Evolutionary conservation across 257 asterid species (phyloP), one percentile per base, ranked within the genome.

Genomic region (Salvia miltiorrhiza): DNA sequence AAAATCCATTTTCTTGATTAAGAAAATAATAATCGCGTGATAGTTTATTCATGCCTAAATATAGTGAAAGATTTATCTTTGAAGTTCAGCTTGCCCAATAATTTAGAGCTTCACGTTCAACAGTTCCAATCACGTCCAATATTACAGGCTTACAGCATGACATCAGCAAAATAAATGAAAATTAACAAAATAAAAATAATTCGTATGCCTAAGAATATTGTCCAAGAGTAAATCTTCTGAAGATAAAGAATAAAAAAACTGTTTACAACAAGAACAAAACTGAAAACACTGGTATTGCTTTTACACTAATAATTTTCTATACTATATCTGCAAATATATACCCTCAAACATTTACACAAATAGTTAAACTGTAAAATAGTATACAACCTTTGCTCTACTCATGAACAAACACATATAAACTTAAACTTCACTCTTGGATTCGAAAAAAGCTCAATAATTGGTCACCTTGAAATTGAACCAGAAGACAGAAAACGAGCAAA

Each of bases 331-430:
- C 50, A 66, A 56, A 66, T 67, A 76, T 71, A 59, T 59, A 71
- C 81, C 50, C 52, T 58, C 69, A 50, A 62, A 68, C 76, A 82
- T 79, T 24, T 82, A 79, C 82, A 71, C 17, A 44, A 54, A 49
- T 63, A 67, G 39, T 52, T n/a, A 64, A 72, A 35, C 30, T 60
- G 44, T 20, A n/a, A 12, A 37, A 49, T 21, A 61, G 24, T 43
- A 49, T 52, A 40, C 44, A 65, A 72, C 59, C 48, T 53, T 19
- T 48, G 24, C 65, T 26, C 35, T 33, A 48, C 30, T 70, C 67
- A 71, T 66, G 16, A 58, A 76, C 67, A 45, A 56, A 44, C 64
- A 49, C 55, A 63, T 63, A 40, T 50, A 33, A 44, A 24, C 54
- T 23, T 37, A 68, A 52, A 62, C 9, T 37, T 41, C 52, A 60